phyloP scores from a whole-genome alignment of 1,139 yeast genomes.

The Zygoascus sp. region DNA sequence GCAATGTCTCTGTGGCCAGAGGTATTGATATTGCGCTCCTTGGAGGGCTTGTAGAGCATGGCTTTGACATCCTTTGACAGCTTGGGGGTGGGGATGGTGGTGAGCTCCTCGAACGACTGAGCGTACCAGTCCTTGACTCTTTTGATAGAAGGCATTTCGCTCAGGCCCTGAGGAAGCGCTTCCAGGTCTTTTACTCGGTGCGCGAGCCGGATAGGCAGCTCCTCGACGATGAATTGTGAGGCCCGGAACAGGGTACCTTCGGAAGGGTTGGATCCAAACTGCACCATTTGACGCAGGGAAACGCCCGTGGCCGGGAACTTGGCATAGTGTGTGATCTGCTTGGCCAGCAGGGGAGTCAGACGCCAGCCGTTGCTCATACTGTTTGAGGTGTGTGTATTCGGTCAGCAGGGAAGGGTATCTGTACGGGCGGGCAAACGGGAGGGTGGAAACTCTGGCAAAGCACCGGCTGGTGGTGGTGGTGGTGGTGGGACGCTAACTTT shows the following conservation, averaged over 20 bases:
- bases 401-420: too few relatives aligned
- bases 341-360: constrained; percentile 31
- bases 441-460: too few relatives aligned
- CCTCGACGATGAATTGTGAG: constrained; percentile 80
- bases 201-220: constrained; percentile 81
- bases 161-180: constrained; percentile 69
- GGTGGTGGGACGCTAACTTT: constrained; percentile 2
- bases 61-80: constrained; percentile 30
- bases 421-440: too few relatives aligned
- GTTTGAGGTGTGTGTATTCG: neutral
- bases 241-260: constrained; percentile 81
- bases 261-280: constrained; percentile 73
- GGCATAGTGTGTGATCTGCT: constrained; percentile 51
- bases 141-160: constrained; percentile 66
- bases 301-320: constrained; percentile 79
- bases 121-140: constrained; percentile 88
- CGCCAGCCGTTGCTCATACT: constrained; percentile 23
- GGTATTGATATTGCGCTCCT: constrained; percentile 15
- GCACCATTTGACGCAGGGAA: constrained; percentile 86
- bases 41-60: constrained; percentile 27
- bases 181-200: constrained; percentile 83
- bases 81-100: constrained; percentile 39
- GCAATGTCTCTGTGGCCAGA: constrained; percentile 24
- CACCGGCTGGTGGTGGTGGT: neutral
- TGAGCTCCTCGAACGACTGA: constrained; percentile 80